These are phyloP conservation scores for Nicotiana attenuata DNA, from an alignment of 257 asterid genomes.

Conservation along the genomic window DNA sequence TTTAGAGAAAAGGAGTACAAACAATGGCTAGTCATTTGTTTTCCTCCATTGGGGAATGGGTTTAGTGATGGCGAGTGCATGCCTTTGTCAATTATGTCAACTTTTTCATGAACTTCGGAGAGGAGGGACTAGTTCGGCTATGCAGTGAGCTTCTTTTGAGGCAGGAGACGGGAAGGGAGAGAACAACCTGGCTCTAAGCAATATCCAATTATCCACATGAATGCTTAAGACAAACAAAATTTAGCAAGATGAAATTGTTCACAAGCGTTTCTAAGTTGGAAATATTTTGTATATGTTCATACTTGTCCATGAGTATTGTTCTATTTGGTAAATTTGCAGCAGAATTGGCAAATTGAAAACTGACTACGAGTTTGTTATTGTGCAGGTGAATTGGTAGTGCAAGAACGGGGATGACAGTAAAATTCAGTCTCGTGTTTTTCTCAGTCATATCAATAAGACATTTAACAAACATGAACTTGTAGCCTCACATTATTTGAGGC, in stretches of 20 bases:
- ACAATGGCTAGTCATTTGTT: background rate
- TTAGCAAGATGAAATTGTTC: background rate
- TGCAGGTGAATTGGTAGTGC: slow-evolving; percentile 1
- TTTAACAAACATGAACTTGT: background rate
- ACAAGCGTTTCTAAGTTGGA: background rate
- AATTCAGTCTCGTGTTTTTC: background rate
- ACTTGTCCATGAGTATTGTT: background rate
- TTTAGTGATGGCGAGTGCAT: background rate
- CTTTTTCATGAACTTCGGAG: background rate
- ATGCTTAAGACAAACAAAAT: background rate
- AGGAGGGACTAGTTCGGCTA: background rate
- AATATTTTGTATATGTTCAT: background rate
- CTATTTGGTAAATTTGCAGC: background rate
- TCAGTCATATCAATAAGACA: background rate
- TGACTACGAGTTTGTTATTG: background rate
- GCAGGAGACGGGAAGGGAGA: background rate
- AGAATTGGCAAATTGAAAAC: background rate
- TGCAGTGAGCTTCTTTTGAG: background rate
- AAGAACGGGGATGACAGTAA: background rate
- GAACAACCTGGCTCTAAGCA: background rate
- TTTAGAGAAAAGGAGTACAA: background rate
- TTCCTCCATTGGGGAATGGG: background rate
- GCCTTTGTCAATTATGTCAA: background rate
- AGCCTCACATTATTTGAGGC: background rate
- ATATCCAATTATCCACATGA: background rate